Conservation (phyloP, 768 basidiomycete species). For the Pisolithus albus region DNA sequence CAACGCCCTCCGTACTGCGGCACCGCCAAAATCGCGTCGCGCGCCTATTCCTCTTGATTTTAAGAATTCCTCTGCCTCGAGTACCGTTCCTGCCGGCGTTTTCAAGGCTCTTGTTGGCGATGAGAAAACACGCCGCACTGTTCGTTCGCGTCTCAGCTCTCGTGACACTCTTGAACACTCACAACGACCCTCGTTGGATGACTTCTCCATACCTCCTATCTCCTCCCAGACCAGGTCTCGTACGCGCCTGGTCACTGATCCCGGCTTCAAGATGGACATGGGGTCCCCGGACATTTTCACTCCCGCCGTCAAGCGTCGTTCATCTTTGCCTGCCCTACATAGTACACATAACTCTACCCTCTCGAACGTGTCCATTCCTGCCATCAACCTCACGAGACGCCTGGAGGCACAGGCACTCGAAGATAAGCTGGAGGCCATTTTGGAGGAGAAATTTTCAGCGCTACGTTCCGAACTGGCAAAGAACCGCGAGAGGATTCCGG, state of each 20-base stretch:
- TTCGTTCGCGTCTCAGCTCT: constrained; percentile 73
- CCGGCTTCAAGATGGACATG: constrained; percentile 32
- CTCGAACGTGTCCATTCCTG: constrained; percentile 39
- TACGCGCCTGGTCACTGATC: constrained; percentile 53
- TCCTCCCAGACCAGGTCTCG: constrained; percentile 53
- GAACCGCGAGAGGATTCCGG: constrained; percentile 15
- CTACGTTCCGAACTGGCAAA: constrained; percentile 38
- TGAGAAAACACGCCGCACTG: constrained; percentile 59
- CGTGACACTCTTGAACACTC: constrained; percentile 67
- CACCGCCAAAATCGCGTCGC: constrained; percentile 42
- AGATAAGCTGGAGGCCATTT: constrained; percentile 50
- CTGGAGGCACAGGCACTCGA: constrained; percentile 58
- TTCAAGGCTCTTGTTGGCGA: constrained; percentile 75
- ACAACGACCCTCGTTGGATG: constrained; percentile 69
- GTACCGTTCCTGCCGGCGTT: constrained; percentile 78
- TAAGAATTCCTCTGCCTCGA: constrained; percentile 53
- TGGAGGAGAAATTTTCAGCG: constrained; percentile 62
- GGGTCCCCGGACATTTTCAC: constrained; percentile 38
- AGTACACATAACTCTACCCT: constrained; percentile 38
- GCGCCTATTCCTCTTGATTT: constrained; percentile 80
- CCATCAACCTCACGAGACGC: constrained; percentile 46
- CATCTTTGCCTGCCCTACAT: constrained; percentile 52
- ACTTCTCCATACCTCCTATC: constrained; percentile 62
- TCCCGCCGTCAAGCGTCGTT: constrained; percentile 41
- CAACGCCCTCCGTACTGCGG: constrained; percentile 8